Conservation (phyloP, 371 early-diverging fungal species). For the Chytridium lagenaria region DNA sequence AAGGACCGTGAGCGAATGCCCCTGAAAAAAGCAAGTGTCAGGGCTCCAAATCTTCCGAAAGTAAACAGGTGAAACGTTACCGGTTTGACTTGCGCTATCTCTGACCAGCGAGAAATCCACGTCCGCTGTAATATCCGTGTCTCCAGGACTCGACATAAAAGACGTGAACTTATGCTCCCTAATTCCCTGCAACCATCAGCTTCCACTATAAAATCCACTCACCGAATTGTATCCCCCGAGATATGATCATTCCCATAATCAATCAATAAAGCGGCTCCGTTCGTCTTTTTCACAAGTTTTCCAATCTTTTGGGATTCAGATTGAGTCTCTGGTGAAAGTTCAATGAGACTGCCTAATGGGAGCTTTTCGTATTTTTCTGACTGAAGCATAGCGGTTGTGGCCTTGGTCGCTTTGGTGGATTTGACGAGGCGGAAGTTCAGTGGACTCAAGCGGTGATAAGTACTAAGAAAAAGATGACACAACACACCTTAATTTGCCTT, state of each 20-base stretch:
- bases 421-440: constrained; percentile 80
- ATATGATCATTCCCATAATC: constrained; percentile 91
- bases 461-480: no score
- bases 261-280: constrained; percentile 80
- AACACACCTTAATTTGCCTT: constrained; percentile 56
- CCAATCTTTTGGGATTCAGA: constrained; percentile 68
- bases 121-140: constrained; percentile 89
- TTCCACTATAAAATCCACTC: constrained; percentile 7
- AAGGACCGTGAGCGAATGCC: constrained; percentile 75
- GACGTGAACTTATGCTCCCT: constrained; percentile 79
- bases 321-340: constrained; percentile 84
- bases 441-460: constrained; percentile 55
- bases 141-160: constrained; percentile 81
- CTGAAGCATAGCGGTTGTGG: constrained; percentile 61
- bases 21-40: constrained; percentile 1
- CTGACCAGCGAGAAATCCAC: constrained; percentile 87
- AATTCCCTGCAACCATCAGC: constrained; percentile 72
- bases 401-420: constrained; percentile 72
- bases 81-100: constrained; percentile 62
- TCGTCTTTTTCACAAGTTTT: constrained; percentile 62
- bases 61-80: constrained; percentile 34
- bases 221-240: constrained; percentile 77
- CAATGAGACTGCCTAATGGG: constrained; percentile 75
- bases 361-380: constrained; percentile 24
- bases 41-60: not conserved